Evolutionary conservation across 2,329 filamentous ascomycete species (phyloP).

Genomic region (Neocatenulostroma microsporum): DNA sequence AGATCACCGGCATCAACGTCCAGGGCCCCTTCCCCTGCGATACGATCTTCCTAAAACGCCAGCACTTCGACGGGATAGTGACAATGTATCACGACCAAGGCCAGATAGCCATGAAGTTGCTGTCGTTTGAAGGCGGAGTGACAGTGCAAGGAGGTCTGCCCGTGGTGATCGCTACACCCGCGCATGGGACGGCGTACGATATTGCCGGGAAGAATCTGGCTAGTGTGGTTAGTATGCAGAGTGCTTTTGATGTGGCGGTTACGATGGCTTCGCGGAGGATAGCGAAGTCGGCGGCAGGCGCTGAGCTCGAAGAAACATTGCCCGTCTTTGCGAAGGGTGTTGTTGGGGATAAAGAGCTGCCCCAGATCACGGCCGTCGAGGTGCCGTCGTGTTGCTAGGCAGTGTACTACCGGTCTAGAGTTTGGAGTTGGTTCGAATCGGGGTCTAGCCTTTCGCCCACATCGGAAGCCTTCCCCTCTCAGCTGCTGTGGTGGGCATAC

Average conservation of each 20-base stretch:
- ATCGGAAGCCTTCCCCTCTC: no score
- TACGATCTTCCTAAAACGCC: constrained; percentile 12
- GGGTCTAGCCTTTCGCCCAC: no score
- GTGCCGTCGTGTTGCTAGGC: no score
- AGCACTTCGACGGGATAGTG: constrained; percentile 11
- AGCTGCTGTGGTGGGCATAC: no score
- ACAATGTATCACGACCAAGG: constrained; percentile 15
- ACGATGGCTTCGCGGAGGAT: constrained; percentile 10
- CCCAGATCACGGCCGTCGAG: no score
- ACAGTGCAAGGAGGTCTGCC: constrained; percentile 13
- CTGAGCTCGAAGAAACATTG: no score
- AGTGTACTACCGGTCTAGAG: no score
- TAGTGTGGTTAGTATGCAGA: constrained; percentile 10
- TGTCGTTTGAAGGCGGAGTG: constrained; percentile 12
- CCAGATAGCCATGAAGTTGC: constrained; percentile 12
- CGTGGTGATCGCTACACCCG: constrained; percentile 11
- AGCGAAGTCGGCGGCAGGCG: no score
- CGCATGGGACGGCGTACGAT: constrained; percentile 13
- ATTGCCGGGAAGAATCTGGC: constrained; percentile 12
- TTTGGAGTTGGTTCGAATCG: no score
- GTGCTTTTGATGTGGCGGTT: constrained; percentile 12
- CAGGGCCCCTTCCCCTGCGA: constrained; percentile 12
- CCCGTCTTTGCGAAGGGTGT: no score
- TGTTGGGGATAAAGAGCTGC: no score
- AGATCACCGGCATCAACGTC: constrained; percentile 9